Conservation (phyloP, 768 basidiomycete genomes). For the Amanita exitialis region DNA sequence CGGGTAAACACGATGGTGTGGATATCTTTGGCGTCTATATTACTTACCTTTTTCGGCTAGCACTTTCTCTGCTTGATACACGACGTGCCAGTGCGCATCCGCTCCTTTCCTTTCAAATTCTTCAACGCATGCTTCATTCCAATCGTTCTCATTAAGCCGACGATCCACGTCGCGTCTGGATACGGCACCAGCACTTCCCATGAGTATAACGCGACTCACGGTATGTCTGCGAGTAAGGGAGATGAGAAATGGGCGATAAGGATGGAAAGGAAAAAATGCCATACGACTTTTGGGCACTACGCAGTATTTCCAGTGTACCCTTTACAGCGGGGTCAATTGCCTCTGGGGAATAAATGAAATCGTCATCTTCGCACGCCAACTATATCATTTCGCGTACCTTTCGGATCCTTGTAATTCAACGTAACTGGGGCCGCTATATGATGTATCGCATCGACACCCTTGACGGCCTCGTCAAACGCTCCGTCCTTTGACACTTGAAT, state of each 20-base stretch:
- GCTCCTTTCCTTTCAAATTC: constrained; percentile 38
- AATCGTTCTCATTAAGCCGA: constrained; percentile 40
- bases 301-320: constrained; percentile 27
- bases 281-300: constrained; percentile 24
- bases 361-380: no score
- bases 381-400: constrained; percentile 12
- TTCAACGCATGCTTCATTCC: constrained; percentile 43
- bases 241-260: not conserved
- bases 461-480: constrained; percentile 73
- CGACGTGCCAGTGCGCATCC: constrained; percentile 24
- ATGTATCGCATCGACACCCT: constrained; percentile 61
- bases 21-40: not conserved
- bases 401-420: constrained; percentile 30
- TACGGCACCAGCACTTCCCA: constrained; percentile 49
- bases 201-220: constrained; percentile 62
- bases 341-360: no score
- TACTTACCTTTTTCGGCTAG: constrained; percentile 47
- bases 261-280: constrained; percentile 3
- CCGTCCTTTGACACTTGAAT: constrained; percentile 29
- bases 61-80: constrained; percentile 56
- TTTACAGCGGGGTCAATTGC: no score
- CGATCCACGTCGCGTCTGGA: constrained; percentile 13
- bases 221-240: constrained; percentile 8
- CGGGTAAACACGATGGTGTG: no score
- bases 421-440: constrained; percentile 62